These are phyloP conservation scores for Lycium ferocissimum DNA, from an alignment of 257 asterid species.

Conservation along the genomic window DNA sequence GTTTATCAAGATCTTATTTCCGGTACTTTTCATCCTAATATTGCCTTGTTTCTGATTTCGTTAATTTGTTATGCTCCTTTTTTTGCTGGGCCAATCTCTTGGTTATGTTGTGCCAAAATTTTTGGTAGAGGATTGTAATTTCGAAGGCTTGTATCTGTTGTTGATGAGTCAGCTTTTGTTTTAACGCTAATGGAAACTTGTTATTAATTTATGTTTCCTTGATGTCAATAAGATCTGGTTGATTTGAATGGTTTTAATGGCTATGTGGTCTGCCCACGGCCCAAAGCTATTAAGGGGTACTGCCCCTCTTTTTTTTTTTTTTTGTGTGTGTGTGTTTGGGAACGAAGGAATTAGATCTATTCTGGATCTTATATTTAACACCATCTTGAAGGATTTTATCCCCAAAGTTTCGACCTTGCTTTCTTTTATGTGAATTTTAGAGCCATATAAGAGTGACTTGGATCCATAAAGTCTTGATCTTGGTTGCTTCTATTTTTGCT, in stretches of 20 bases:
- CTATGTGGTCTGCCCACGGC: neutral
- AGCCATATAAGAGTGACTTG: neutral
- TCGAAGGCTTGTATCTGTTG: neutral
- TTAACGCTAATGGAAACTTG: neutral
- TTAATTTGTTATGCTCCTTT: constrained; percentile 6
- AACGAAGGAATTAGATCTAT: neutral
- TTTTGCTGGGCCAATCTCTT: neutral
- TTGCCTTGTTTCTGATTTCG: neutral
- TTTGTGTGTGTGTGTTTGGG: neutral
- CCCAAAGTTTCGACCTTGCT: neutral
- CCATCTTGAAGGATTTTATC: neutral
- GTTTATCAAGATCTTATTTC: constrained; percentile 68
- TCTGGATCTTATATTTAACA: constrained; percentile 20
- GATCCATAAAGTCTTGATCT: neutral
- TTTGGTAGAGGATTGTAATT: neutral
- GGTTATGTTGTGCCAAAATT: neutral
- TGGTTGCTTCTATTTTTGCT: neutral
- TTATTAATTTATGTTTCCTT: neutral
- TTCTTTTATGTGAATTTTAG: neutral
- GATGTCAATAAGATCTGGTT: neutral
- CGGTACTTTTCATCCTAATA: neutral
- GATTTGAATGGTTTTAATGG: neutral
- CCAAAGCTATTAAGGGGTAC: neutral
- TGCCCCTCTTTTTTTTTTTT: neutral
- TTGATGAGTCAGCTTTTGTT: neutral